These are phyloP conservation scores for Torulaspora indica DNA, from an alignment of 805 yeast species.

Conservation along the genomic window DNA sequence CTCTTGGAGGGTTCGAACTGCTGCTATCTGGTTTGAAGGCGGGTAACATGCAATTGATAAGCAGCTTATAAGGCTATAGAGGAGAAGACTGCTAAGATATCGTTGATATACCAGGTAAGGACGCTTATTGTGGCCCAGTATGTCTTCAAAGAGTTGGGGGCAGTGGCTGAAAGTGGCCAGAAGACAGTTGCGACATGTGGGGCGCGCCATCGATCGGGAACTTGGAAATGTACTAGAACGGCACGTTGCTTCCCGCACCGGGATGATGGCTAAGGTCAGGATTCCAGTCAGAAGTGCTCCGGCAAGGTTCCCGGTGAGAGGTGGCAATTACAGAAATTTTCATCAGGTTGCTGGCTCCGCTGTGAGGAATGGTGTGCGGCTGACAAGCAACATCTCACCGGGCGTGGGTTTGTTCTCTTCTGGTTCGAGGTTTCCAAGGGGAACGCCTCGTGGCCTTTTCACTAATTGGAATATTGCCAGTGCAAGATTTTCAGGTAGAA, in stretches of 20 bases:
- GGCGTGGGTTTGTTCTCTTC: constrained; percentile 13
- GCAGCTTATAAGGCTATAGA: neutral
- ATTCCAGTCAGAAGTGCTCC: constrained; percentile 17
- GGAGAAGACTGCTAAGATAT: neutral
- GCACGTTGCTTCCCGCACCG: constrained; percentile 14
- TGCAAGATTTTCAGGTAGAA: constrained; percentile 13
- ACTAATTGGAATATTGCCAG: constrained; percentile 24
- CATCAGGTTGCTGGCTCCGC: constrained; percentile 4
- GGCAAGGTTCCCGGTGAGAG: constrained; percentile 8
- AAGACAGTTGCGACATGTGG: constrained; percentile 21
- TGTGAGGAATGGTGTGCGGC: constrained; percentile 1
- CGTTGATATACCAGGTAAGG: neutral
- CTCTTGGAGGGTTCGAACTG: neutral
- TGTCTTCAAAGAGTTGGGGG: constrained; percentile 21
- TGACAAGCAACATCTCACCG: neutral
- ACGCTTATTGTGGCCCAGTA: constrained; percentile 1
- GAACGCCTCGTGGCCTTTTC: constrained; percentile 21
- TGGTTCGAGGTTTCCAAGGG: constrained; percentile 15
- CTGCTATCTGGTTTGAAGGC: neutral
- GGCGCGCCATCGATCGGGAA: constrained; percentile 20
- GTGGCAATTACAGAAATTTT: constrained; percentile 1
- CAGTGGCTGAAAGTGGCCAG: constrained; percentile 24
- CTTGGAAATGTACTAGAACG: constrained; percentile 17
- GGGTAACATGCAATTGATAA: neutral
- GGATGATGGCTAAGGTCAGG: constrained; percentile 10